Evolutionary conservation across 371 early-diverging fungal genomes (phyloP), one percentile per base, ranked within the genome.

Genomic region (Coemansia sp.): DNA sequence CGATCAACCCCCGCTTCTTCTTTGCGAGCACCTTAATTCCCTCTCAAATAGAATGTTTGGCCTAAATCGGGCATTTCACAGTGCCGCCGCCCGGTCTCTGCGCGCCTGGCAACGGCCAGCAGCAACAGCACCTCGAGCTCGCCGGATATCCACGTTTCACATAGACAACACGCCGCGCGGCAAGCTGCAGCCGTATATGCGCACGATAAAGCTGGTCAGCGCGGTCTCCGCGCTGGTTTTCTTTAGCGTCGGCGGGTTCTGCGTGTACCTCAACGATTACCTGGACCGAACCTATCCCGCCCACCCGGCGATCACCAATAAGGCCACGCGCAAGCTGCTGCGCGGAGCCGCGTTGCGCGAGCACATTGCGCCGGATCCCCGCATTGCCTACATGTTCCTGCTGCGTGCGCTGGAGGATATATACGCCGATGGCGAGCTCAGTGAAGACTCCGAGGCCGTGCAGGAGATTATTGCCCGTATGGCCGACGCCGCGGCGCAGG

Each of bases 341-440:
- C 65, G 76, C 12, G 76, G 71, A 0, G 76, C 76, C 2, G 57
- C 67, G 14, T 9, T 70, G 55, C 61, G 76, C 33, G 76, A 75
- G 53, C 67, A 71, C 36, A 33, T 75, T 14, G 76, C 74, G 39
- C 71, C 69, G 1, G 66, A 72, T 47, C 57, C 76, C 10, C 61
- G 56, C 12, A 47, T 66, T 7, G 76, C 76, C 35, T 75, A 75
- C 7, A 14, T 66, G 66, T 75, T 75, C 10, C 31, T 75, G 45
- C 49, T 70, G 12, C 62, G 53, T 1, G 76, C 76, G 34, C 38
- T 75, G 40, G 63, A 72, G 53, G 63, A 66, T 63, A 66, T 75
- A 11, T 57, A 70, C 40, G 40, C 14, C 16, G 72, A 72, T 8
- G 63, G 67, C 10, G 41, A 42, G 51, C 48, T 75, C 50, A 52